phyloP scores from a whole-genome alignment of 306 rosid genomes.

The Elaeagnus macrophylla region DNA sequence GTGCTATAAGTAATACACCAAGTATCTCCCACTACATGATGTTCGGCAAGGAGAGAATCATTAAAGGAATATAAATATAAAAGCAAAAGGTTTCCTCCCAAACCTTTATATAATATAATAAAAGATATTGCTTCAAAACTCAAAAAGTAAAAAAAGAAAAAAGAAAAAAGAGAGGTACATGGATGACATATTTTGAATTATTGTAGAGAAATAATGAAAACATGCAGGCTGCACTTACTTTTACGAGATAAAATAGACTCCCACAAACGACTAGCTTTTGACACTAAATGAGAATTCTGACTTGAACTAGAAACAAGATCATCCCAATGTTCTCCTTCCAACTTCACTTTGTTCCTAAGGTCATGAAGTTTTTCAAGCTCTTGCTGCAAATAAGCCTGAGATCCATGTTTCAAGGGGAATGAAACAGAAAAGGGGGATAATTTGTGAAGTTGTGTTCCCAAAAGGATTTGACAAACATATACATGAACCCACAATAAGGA shows the following conservation, averaged over 20 bases:
- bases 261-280: conserved; percentile 96
- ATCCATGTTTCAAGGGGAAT: conserved; percentile 25
- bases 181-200: too few species aligned
- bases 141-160: conserved; percentile 5
- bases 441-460: not conserved
- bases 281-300: conserved; percentile 94
- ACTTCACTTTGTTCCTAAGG: conserved; percentile 89
- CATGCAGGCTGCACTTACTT: conserved; percentile 44
- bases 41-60: too few species aligned
- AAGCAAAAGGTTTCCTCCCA: too few species aligned
- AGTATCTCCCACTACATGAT: too few species aligned
- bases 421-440: conserved; percentile 3
- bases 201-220: too few species aligned
- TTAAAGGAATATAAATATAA: too few species aligned
- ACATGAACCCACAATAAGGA: conserved; percentile 7
- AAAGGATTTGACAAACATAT: not conserved
- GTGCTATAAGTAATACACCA: too few species aligned
- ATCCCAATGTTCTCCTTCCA: conserved; percentile 98
- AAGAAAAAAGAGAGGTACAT: not conserved
- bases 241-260: conserved; percentile 92
- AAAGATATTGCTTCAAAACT: not conserved
- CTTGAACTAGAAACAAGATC: conserved; percentile 97
- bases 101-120: not conserved
- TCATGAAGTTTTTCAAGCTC: conserved; percentile 94
- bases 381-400: conserved; percentile 96